These are phyloP conservation scores for Vitis amurensis DNA, from an alignment of 164 flowering plant genomes.

Conservation along the genomic window DNA sequence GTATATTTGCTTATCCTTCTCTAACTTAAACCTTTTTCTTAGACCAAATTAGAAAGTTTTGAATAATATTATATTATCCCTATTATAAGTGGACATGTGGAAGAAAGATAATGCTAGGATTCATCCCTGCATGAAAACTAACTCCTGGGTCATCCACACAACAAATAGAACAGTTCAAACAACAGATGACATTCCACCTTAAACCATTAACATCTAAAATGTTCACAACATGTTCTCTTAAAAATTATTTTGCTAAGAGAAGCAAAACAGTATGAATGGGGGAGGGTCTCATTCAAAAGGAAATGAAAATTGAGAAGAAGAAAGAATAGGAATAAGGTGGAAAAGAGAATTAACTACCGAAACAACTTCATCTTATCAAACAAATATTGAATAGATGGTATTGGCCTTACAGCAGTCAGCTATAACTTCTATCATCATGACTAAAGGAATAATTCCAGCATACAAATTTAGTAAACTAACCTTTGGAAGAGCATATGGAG, in stretches of 20 bases:
- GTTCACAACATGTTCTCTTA: too few species aligned
- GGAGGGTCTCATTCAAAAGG: background rate
- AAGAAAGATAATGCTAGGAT: background rate
- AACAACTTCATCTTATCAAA: too few species aligned
- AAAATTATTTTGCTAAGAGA: too few species aligned
- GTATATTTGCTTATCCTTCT: too few species aligned
- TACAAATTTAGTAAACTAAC: slow-evolving; percentile 32
- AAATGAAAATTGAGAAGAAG: background rate
- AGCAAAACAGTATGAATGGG: too few species aligned
- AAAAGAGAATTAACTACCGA: background rate
- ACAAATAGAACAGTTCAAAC: background rate
- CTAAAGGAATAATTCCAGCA: too few species aligned
- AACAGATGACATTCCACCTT: background rate
- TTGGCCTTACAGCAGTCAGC: too few species aligned
- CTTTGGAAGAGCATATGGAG: slow-evolving; percentile 91
- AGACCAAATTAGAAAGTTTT: too few species aligned
- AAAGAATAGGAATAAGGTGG: background rate
- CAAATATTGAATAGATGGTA: too few species aligned
- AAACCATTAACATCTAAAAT: background rate
- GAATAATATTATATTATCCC: too few species aligned
- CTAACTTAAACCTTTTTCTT: too few species aligned
- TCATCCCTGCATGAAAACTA: background rate
- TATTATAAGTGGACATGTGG: background rate
- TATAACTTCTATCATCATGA: too few species aligned
- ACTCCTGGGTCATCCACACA: background rate